phyloP scores from a whole-genome alignment of 2,329 filamentous ascomycete species.

The Trichoderma lentiforme region DNA sequence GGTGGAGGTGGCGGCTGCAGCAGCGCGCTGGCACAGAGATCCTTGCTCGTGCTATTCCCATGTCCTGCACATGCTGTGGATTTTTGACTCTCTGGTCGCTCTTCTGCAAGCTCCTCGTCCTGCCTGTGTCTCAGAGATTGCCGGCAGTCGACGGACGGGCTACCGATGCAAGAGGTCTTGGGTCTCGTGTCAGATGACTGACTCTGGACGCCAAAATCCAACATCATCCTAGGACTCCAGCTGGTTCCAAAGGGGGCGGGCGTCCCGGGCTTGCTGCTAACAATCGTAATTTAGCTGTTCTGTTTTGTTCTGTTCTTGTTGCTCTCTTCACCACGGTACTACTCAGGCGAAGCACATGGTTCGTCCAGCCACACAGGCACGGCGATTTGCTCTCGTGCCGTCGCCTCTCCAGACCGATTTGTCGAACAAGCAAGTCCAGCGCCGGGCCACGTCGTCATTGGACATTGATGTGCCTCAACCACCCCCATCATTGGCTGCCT shows the following conservation, averaged over 20 bases:
- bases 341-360: not conserved
- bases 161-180: slow-evolving; percentile 13
- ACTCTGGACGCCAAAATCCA: slow-evolving; percentile 16
- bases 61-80: slow-evolving; percentile 1
- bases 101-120: not conserved
- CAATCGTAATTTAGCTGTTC: not conserved
- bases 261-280: not conserved
- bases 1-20: slow-evolving; percentile 16
- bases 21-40: slow-evolving; percentile 15
- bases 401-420: not conserved
- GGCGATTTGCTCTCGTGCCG: not conserved
- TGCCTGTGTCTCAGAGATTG: not conserved
- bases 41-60: slow-evolving; percentile 5
- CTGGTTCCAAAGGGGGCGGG: not conserved
- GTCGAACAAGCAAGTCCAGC: not conserved
- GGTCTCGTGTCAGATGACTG: slow-evolving; percentile 16
- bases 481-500: slow-evolving; percentile 2
- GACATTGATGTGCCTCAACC: not conserved
- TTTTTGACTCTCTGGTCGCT: not conserved
- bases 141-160: slow-evolving; percentile 5
- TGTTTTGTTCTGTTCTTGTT: not conserved
- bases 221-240: slow-evolving; percentile 1
- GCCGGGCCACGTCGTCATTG: slow-evolving; percentile 6
- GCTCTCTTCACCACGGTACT: not conserved
- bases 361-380: slow-evolving; percentile 4